These are phyloP conservation scores for Salvia rosmarinus DNA, from an alignment of 257 asterid species.

Conservation along the genomic window DNA sequence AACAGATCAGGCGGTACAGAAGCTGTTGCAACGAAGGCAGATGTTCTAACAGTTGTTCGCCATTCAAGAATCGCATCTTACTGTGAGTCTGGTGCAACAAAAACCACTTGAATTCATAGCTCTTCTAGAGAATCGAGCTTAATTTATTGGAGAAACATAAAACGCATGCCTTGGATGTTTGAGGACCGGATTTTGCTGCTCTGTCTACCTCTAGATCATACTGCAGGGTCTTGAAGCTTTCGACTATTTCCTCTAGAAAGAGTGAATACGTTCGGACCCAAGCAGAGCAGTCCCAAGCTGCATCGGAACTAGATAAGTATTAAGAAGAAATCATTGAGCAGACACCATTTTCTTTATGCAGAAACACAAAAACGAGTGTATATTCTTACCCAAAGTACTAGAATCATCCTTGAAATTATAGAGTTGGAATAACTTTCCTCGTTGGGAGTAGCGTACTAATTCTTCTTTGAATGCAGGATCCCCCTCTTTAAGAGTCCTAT, in stretches of 20 bases:
- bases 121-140: neutral
- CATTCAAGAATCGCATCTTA: conserved; percentile 52
- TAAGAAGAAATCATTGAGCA: conserved; percentile 13
- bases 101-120: neutral
- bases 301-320: conserved; percentile 36
- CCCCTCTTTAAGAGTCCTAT: conserved; percentile 81
- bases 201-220: conserved; percentile 56
- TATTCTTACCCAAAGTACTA: conserved; percentile 59
- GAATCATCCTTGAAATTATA: conserved; percentile 92
- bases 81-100: conserved; percentile 47
- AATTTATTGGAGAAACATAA: neutral
- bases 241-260: conserved; percentile 82
- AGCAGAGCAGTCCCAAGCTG: conserved; percentile 98
- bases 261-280: conserved; percentile 86
- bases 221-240: conserved; percentile 64
- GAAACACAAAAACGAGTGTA: neutral
- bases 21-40: conserved; percentile 89
- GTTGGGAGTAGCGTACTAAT: conserved; percentile 54
- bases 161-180: conserved; percentile 49
- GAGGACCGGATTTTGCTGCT: conserved; percentile 48
- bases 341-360: neutral
- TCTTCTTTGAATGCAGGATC: conserved; percentile 88
- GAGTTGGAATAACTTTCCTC: conserved; percentile 69
- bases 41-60: conserved; percentile 61
- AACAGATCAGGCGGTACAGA: conserved; percentile 70